Conservation (phyloP, 495 filamentous ascomycete species). For the Aspergillus cavernicola region DNA sequence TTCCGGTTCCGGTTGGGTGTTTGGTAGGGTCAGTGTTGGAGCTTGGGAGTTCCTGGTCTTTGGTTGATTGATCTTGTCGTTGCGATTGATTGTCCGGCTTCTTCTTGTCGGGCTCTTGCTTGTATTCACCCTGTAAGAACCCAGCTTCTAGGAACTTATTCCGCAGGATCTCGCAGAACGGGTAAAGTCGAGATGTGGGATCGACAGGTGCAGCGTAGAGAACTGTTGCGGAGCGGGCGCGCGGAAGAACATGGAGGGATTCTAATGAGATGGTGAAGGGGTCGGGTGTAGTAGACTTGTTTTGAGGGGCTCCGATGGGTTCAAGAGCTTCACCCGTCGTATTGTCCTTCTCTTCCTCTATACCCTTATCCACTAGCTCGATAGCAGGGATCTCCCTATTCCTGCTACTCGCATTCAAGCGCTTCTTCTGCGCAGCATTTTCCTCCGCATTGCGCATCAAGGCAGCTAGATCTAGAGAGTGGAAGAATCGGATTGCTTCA, state of each 20-base stretch:
- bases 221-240: slow-evolving; percentile 40
- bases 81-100: not conserved
- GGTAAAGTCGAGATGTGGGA: slow-evolving; percentile 47
- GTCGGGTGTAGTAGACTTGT: not conserved
- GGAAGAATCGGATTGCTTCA: slow-evolving; percentile 54
- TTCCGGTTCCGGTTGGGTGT: no score
- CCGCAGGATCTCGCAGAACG: slow-evolving; percentile 61
- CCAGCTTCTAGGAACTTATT: slow-evolving; percentile 58
- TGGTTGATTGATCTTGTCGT: no score
- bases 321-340: not conserved
- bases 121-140: slow-evolving; percentile 53
- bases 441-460: slow-evolving; percentile 41
- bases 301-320: not conserved
- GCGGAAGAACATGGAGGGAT: slow-evolving; percentile 34
- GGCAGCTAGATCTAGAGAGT: slow-evolving; percentile 46
- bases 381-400: not conserved
- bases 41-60: no score
- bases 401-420: not conserved
- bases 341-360: not conserved
- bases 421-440: slow-evolving; percentile 1
- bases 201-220: slow-evolving; percentile 58
- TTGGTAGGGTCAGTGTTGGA: no score
- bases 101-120: slow-evolving; percentile 11
- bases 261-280: slow-evolving; percentile 34
- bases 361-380: not conserved